Evolutionary conservation across 2,329 filamentous ascomycete species (phyloP), one percentile per base, ranked within the genome.

Genomic region (Alternaria metachromatica): DNA sequence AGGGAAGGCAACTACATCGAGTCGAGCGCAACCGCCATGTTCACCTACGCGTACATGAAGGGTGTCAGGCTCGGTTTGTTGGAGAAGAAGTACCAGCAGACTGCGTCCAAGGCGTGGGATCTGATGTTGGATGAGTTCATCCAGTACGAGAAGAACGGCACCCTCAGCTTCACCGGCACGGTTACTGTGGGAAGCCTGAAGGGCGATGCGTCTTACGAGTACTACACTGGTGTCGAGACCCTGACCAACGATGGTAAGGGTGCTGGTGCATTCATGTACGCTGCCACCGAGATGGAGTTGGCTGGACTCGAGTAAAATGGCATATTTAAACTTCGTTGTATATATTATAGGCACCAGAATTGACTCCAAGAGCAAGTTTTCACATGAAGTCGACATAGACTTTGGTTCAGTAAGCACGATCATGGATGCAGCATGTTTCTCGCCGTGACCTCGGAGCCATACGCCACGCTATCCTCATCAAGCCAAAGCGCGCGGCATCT

Each of bases 1-100:
- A 71, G 63, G 43, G 66, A 82, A 49, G 86, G 86, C 3, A 89
- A 90, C 74, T 90, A 87, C 73, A 84, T 89, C 51, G 86, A 90
- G 78, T 86, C 85, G 33, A 87, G 86, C 30, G 87, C 83, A 8
- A 85, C 85, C 2, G 87, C 86, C 4, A 87, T 89, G 75, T 80
- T 80, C 61, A 72, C 76, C 3, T 79, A 79, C 64, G 72, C 70
- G 8, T 78, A 75, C 63, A 64, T 78, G 62, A 80, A 80, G 72
- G 78, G 76, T 13, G 65, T 76, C 12, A 69, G 78, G 48, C 69
- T 71, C 5, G 78, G 78, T 8, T 64, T 80, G 63, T 62, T 80
- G 58, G 71, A 74, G n/a, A 63, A 65, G 25, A 65, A 74, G 33
- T 84, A 82, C 68, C 77, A 79, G 12, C 66, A 75, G 3, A 69